Percentiles rank a stretch among this genome's conserved stretches.
Conservation (phyloP, 1,284 basidiomycete genomes). For the Tylopilus sp. region DNA sequence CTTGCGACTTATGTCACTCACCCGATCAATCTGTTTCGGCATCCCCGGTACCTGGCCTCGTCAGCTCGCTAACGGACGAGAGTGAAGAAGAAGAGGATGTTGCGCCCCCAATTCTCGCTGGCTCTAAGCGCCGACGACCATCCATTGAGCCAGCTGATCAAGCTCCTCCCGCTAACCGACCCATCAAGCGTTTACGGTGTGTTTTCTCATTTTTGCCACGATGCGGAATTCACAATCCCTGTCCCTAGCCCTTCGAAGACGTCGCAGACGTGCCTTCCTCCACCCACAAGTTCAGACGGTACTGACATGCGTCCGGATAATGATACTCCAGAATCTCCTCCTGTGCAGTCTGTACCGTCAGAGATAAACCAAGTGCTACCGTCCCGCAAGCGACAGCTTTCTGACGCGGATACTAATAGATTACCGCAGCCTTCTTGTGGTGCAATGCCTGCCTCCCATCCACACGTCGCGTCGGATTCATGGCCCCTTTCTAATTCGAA, state of each 20-base stretch:
- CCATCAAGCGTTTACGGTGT: slow-evolving; percentile 43
- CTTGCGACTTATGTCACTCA: slow-evolving; percentile 20
- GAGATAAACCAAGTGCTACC: neutral
- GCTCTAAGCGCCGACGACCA: slow-evolving; percentile 34
- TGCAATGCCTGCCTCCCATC: slow-evolving; percentile 21
- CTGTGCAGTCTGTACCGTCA: neutral
- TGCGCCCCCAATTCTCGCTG: slow-evolving; percentile 25
- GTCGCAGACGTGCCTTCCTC: slow-evolving; percentile 32
- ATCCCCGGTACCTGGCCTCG: slow-evolving; percentile 16
- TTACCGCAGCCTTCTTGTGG: slow-evolving; percentile 37
- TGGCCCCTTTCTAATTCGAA: slow-evolving; percentile 23
- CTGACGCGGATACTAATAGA: slow-evolving; percentile 33
- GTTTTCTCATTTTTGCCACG: neutral
- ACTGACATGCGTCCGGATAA: slow-evolving; percentile 3
- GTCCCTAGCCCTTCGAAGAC: slow-evolving; percentile 10
- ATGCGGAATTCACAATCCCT: neutral
- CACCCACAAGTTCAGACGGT: slow-evolving; percentile 26
- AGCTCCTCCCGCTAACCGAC: neutral
- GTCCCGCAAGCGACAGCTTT: slow-evolving; percentile 46
- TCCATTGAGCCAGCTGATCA: slow-evolving; percentile 13
- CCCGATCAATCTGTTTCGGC: slow-evolving; percentile 11
- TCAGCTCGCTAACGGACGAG: slow-evolving; percentile 10
- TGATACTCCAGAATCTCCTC: neutral
- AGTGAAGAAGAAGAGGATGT: slow-evolving; percentile 23
- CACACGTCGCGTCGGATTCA: slow-evolving; percentile 44